Evolutionary conservation across 495 filamentous ascomycete genomes (phyloP).

Genomic region (Penicillium daleae): DNA sequence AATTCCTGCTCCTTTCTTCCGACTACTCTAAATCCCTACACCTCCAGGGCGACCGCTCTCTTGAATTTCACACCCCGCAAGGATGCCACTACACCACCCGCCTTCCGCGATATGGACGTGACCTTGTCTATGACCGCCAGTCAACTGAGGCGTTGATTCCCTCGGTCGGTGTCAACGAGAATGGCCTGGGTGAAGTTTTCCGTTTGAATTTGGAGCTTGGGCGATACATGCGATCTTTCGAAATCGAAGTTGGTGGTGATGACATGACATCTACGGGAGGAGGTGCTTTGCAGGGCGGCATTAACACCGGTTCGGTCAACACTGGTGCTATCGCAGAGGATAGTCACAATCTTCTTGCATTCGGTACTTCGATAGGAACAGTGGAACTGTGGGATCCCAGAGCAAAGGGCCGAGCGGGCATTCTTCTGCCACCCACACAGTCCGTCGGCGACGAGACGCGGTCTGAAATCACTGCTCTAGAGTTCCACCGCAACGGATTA

Average conservation of each 20-base stretch:
- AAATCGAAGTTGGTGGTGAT: slow-evolving; percentile 85
- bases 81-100: slow-evolving; percentile 87
- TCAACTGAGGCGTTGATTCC: slow-evolving; percentile 86
- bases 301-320: slow-evolving; percentile 83
- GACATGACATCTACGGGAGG: slow-evolving; percentile 64
- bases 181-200: slow-evolving; percentile 89
- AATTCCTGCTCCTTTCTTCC: slow-evolving; percentile 86
- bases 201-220: slow-evolving; percentile 88
- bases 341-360: slow-evolving; percentile 88
- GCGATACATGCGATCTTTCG: slow-evolving; percentile 81
- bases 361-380: slow-evolving; percentile 93
- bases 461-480: slow-evolving; percentile 81
- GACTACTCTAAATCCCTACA: slow-evolving; percentile 97
- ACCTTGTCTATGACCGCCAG: slow-evolving; percentile 82
- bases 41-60: slow-evolving; percentile 84
- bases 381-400: slow-evolving; percentile 96
- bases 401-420: slow-evolving; percentile 77
- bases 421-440: slow-evolving; percentile 59
- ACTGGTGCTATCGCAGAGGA: slow-evolving; percentile 85
- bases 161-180: slow-evolving; percentile 80
- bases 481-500: slow-evolving; percentile 84
- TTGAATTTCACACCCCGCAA: slow-evolving; percentile 91
- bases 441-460: slow-evolving; percentile 51
- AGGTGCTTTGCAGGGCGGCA: slow-evolving; percentile 78
- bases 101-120: slow-evolving; percentile 89